These are phyloP conservation scores for Saksenaea vasiformis DNA, from an alignment of 371 early-diverging fungal species.

Conservation along the genomic window DNA sequence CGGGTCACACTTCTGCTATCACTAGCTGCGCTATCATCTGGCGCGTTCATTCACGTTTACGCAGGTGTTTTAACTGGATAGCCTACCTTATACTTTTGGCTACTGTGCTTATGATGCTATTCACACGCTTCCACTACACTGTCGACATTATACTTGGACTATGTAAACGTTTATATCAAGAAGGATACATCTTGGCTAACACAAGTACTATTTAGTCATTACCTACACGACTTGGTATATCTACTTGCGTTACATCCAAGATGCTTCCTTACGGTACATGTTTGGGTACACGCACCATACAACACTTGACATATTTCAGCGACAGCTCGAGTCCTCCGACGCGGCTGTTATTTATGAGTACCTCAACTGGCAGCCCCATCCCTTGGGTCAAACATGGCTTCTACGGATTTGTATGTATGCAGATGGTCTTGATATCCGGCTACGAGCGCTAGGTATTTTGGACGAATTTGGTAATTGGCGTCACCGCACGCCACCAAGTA, in stretches of 20 bases:
- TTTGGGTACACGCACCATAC: conserved; percentile 31
- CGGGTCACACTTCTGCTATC: conserved; percentile 72
- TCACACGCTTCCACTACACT: conserved; percentile 71
- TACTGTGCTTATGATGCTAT: conserved; percentile 60
- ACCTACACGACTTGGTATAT: conserved; percentile 38
- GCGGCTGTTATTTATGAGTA: conserved; percentile 24
- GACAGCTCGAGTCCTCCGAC: conserved; percentile 19
- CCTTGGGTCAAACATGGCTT: conserved; percentile 28
- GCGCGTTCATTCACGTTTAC: conserved; percentile 60
- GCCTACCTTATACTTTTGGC: conserved; percentile 51
- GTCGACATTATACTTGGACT: conserved; percentile 71
- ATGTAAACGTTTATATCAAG: conserved; percentile 39
- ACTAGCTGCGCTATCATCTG: conserved; percentile 62
- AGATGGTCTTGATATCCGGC: conserved; percentile 41
- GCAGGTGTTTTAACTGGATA: conserved; percentile 47
- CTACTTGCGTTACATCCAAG: conserved; percentile 32
- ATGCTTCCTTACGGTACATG: conserved; percentile 30
- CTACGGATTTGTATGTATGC: conserved; percentile 36
- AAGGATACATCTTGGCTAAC: not conserved
- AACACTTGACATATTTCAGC: conserved; percentile 28
- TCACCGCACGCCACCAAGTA: not conserved
- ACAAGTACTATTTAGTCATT: conserved; percentile 23
- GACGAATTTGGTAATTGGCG: conserved; percentile 29
- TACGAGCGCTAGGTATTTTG: conserved; percentile 32
- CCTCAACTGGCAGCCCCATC: conserved; percentile 38